Conservation (phyloP, 2,329 filamentous ascomycete genomes). For the Eutypella sp. region DNA sequence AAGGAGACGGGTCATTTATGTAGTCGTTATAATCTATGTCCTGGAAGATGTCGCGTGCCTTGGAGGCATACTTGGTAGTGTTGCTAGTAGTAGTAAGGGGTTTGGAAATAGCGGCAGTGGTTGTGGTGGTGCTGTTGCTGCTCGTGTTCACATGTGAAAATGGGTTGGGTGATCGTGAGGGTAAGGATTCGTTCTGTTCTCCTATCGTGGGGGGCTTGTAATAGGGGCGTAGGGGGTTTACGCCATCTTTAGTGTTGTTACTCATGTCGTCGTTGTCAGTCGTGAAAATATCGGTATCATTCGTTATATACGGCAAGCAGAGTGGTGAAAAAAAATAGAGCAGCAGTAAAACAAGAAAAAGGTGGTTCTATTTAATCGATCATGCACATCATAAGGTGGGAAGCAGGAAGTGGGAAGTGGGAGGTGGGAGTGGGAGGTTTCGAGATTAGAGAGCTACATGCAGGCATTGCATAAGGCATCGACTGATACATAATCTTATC, state of each 20-base stretch:
- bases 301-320: no score
- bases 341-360: no score
- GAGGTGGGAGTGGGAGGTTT: no score
- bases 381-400: no score
- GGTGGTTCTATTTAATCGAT: no score
- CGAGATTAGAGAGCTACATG: no score
- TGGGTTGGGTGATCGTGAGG: constrained; percentile 35
- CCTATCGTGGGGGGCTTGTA: constrained; percentile 63
- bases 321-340: no score
- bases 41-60: constrained; percentile 79
- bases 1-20: constrained; percentile 70
- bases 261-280: constrained; percentile 33
- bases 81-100: neutral
- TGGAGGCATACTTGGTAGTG: constrained; percentile 44
- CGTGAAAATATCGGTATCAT: constrained; percentile 6
- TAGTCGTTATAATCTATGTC: constrained; percentile 93
- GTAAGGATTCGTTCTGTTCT: constrained; percentile 38
- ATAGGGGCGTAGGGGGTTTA: constrained; percentile 56
- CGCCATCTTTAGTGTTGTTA: constrained; percentile 42
- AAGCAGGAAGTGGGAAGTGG: no score
- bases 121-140: constrained; percentile 21
- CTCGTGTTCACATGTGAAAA: constrained; percentile 41
- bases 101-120: constrained; percentile 16
- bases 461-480: no score
- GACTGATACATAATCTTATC: no score